phyloP scores from a whole-genome alignment of 176 grass and related monocot species.

The Ampelocalamus luodianensis region DNA sequence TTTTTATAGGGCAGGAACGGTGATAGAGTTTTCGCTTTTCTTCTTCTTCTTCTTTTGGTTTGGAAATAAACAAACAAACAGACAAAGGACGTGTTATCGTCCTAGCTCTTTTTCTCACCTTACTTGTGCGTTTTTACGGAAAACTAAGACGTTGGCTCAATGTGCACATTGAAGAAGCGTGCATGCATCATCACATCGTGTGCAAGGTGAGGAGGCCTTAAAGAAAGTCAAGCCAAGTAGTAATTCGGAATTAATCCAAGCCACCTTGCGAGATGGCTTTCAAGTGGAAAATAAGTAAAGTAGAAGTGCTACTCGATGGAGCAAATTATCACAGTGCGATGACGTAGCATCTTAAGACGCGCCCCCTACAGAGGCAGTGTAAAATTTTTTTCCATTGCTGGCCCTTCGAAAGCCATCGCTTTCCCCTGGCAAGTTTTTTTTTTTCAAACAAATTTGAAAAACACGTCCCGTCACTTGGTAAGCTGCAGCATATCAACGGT shows the following conservation, averaged over 20 bases:
- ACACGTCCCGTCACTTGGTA: slow-evolving; percentile 19
- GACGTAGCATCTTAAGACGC: slow-evolving; percentile 5
- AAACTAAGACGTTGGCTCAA: too few species aligned
- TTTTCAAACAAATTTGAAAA: slow-evolving; percentile 5
- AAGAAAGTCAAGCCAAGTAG: not conserved
- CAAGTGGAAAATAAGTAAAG: slow-evolving; percentile 36
- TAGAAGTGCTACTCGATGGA: not conserved
- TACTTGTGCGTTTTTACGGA: not conserved
- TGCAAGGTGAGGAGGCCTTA: not conserved
- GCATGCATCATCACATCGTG: too few species aligned
- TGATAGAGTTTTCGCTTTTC: not conserved
- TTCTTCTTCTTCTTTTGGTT: not conserved
- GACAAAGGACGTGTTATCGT: not conserved
- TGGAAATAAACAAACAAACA: slow-evolving; percentile 12
- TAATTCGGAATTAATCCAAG: not conserved
- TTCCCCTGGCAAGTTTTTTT: not conserved
- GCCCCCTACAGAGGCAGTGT: not conserved
- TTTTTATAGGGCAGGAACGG: slow-evolving; percentile 45
- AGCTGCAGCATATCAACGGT: slow-evolving; percentile 27
- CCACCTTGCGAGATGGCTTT: slow-evolving; percentile 8
- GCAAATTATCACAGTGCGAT: not conserved
- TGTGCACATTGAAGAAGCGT: not conserved
- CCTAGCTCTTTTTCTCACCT: not conserved
- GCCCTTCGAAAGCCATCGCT: slow-evolving; percentile 24
- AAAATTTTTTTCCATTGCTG: not conserved